Evolutionary conservation across 2,329 filamentous ascomycete species (phyloP), one percentile per base, ranked within the genome.

Genomic region (Cladophialophora yegresii): DNA sequence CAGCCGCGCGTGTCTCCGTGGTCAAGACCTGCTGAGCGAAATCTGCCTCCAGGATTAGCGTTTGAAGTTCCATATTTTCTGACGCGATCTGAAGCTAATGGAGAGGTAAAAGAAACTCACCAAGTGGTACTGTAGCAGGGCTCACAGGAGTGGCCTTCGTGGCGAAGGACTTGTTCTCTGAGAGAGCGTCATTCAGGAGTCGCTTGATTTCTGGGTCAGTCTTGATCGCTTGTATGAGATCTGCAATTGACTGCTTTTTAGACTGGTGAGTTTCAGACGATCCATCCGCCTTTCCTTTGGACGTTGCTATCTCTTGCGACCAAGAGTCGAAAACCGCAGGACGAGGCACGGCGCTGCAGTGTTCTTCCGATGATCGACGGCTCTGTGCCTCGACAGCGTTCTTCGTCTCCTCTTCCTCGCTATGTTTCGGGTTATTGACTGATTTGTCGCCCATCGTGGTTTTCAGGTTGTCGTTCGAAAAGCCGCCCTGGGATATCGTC

Each of bases 141-240:
- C 20, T 50, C 26, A 5, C 47, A 50, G 9, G 47, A 50, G n/a
- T 26, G 47, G 5, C 2, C 12, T 50, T 20, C 20, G 47, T 12
- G 12, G 22, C 47, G 16, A 22, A 4, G 8, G 47, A 50, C 23
- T 26, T 50, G 20, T 50, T 20, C 22, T 50, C 47, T 12, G 13
- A 20, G 26, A 50, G 20, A 28, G 47, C 47, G 20, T 50, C 47
- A 9, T 12, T 20, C 22, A 50, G 23, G 13, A 50, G 47, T 22
- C 47, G 47, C 47, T 50, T 50, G 2, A 28, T 2, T 26, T 50
- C 47, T 13, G 47, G 47, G 1, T 50, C 47, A 26, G 47, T 50
- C 47, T 50, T 50, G 47, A 50, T 50, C 12, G 47, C 47, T 50
- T 50, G 47, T 22, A 50, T 50, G 47, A 50, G 23, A 28, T 50